Conservation (phyloP, 169 alveolate genomes). For the Pseudocohnilembus persalinus region DNA sequence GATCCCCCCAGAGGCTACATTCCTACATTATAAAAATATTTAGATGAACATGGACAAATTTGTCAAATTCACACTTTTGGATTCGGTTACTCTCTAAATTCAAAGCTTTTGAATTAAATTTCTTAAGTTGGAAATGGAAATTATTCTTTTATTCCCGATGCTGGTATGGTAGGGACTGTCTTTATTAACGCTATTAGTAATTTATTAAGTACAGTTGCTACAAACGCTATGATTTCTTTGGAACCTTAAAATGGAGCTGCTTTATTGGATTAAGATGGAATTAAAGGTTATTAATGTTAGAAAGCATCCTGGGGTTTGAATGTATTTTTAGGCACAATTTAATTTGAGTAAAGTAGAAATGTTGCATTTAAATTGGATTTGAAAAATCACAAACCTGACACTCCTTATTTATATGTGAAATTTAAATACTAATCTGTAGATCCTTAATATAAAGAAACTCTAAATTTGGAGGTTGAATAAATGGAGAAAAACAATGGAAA, state of each 20-base stretch:
- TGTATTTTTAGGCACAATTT: neutral
- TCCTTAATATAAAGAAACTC: too few relatives aligned
- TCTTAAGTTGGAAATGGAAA: slow-evolving; percentile 21
- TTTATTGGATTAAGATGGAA: too few relatives aligned
- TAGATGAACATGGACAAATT: slow-evolving; percentile 1
- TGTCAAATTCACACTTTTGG: slow-evolving; percentile 15
- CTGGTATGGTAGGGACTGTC: slow-evolving; percentile 11
- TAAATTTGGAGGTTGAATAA: too few relatives aligned
- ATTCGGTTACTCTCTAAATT: slow-evolving; percentile 15
- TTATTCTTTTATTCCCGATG: slow-evolving; percentile 22
- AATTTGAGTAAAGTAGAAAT: neutral
- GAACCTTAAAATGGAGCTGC: neutral
- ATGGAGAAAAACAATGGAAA: neutral
- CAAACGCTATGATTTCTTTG: neutral
- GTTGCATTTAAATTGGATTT: neutral
- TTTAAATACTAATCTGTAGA: neutral
- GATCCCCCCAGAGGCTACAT: slow-evolving; percentile 26
- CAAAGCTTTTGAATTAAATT: slow-evolving; percentile 1
- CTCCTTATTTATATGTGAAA: neutral
- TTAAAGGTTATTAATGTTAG: neutral
- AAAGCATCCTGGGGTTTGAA: neutral
- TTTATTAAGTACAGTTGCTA: neutral
- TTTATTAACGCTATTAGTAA: slow-evolving; percentile 14
- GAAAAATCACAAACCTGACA: neutral
- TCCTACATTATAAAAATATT: slow-evolving; percentile 9